Base-by-base conservation (phyloP, 2,329 filamentous ascomycete species). In the Fusarium sarcochroum region DNA sequence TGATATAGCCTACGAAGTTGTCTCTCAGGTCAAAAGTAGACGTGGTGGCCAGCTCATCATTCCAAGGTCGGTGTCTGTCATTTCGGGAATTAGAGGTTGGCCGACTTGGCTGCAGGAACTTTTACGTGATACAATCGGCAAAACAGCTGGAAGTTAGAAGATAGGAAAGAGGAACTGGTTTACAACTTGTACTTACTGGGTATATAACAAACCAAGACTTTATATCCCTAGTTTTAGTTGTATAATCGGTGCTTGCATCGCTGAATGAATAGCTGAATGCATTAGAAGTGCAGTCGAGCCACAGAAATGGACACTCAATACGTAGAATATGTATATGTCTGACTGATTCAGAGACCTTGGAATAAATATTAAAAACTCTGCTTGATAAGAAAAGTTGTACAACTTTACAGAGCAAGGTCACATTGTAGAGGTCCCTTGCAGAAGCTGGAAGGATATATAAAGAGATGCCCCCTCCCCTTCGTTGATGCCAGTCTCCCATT, bases 31-130 rank as follows among this genome's bases (percentile, higher is more conserved):
- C 9, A 65, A 82, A 27, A 79, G 78, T 17, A 79, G 80, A 55
- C 77, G 78, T 21, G 82, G 83, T 40, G 83, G 80, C 1, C 82
- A 86, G 69, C 58, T 85, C 1, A 79, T 86, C n/a, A 64, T 87
- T 17, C 82, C 85, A 0, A 50, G 25, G 13, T 44, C 66, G 3
- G 67, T 64, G 14, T 49, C 70, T 7, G 27, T 45, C 40, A 46
- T 77, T 15, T 73, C 77, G 6, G 73, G 72, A 9, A 65, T 86
- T 34, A 77, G 83, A 55, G 83, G 77, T 1, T 80, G 79, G 76
- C 83, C 80, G 2, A 76, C 72, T 2, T 82, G 80, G 80, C 5
- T 76, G 20, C 70, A 79, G 68, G 63, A 78, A 71, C 18, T 76
- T 15, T 4, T 76, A 67, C 79, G 76, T 58, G 78, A 81, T 49